Percentiles rank a stretch among this genome's conserved stretches.
These are phyloP conservation scores for Cornus suecica DNA, from an alignment of 148 eudicot species.

Conservation along the genomic window DNA sequence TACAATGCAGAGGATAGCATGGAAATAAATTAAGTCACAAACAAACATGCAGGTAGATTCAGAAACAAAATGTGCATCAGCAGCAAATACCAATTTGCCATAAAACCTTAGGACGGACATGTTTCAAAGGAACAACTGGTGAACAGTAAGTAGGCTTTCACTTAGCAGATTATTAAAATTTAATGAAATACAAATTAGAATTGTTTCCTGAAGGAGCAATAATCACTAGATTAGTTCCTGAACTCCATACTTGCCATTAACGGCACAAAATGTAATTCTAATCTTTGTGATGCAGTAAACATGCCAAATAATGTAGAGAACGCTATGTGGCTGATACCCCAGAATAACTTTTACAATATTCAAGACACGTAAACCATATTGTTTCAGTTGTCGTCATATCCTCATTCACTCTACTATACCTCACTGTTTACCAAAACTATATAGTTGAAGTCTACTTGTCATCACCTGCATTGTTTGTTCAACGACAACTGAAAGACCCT, in stretches of 20 bases:
- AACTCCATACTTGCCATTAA: too few species aligned
- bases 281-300: neutral
- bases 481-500: conserved; percentile 39
- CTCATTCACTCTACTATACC: neutral
- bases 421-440: neutral
- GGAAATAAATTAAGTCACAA: neutral
- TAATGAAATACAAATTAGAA: neutral
- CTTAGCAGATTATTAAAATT: neutral
- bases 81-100: neutral
- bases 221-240: too few species aligned
- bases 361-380: neutral
- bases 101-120: neutral
- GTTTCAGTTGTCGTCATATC: neutral
- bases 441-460: neutral
- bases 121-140: neutral
- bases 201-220: neutral
- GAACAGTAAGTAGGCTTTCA: too few species aligned
- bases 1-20: neutral
- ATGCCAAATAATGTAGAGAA: neutral
- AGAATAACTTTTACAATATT: neutral
- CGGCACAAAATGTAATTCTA: too few species aligned
- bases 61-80: neutral
- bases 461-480: conserved; percentile 64
- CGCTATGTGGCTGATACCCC: neutral
- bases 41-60: neutral